A percentile compares a stretch with the other conserved stretches of the same genome.
Conservation (phyloP, 208 protist species). For the Leishmania mexicana region DNA sequence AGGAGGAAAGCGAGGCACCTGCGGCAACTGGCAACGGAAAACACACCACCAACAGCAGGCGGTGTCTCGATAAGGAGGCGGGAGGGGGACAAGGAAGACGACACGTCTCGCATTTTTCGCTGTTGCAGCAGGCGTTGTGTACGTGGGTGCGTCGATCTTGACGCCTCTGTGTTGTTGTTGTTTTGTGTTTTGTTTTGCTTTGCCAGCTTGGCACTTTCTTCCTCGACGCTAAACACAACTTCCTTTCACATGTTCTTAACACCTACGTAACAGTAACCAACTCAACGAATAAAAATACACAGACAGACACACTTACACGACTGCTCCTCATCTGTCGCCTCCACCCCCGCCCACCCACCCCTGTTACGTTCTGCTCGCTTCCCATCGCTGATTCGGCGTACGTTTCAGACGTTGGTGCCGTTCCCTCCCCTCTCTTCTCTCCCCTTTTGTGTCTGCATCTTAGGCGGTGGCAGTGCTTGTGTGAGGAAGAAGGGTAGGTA, state of each 20-base stretch:
- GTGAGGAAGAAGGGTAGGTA: too few species aligned
- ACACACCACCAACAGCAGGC: not conserved
- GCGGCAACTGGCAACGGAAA: not conserved
- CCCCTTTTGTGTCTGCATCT: not conserved
- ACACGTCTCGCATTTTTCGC: not conserved
- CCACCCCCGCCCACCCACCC: not conserved
- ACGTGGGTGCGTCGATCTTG: slow-evolving; percentile 14
- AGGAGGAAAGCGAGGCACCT: not conserved
- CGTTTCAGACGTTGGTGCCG: not conserved
- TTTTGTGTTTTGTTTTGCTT: not conserved
- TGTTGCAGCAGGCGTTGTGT: not conserved
- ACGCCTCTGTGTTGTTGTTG: not conserved
- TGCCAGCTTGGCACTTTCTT: not conserved
- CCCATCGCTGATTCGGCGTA: not conserved
- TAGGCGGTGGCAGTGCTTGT: not conserved
- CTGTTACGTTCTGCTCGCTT: not conserved
- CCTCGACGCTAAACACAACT: too few species aligned
- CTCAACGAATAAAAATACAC: not conserved
- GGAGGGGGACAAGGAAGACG: too few species aligned
- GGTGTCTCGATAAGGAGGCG: not conserved
- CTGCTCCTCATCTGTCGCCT: not conserved
- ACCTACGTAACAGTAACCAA: not conserved
- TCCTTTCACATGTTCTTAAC: not conserved
- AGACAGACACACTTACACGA: not conserved
- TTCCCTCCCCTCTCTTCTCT: not conserved